Percentiles rank a stretch among this genome's conserved stretches.
phyloP scores from a whole-genome alignment of 2,329 filamentous ascomycete genomes.

The Dendryphion nanum region DNA sequence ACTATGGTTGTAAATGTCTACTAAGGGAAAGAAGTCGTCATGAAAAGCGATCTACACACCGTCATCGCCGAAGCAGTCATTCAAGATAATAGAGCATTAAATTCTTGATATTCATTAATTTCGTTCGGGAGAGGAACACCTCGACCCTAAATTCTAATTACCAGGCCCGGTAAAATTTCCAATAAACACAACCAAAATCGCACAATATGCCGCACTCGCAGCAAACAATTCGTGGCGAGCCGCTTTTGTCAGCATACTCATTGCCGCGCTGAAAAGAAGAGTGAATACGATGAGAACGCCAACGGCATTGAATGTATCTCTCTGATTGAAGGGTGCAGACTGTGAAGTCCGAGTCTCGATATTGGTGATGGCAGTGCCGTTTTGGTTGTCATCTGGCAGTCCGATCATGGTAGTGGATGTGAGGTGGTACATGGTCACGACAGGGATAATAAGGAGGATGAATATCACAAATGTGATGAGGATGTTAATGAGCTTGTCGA shows the following conservation, averaged over 20 bases:
- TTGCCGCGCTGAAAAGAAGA: slow-evolving; percentile 36
- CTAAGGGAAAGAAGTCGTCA: too few species aligned
- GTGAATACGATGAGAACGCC: slow-evolving; percentile 45
- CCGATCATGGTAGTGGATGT: slow-evolving; percentile 20
- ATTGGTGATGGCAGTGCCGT: neutral
- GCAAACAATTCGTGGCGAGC: slow-evolving; percentile 39
- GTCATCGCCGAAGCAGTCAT: too few species aligned
- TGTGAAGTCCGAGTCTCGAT: neutral
- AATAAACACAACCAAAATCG: slow-evolving; percentile 41
- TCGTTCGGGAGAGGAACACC: too few species aligned
- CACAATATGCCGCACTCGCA: slow-evolving; percentile 40
- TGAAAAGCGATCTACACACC: too few species aligned
- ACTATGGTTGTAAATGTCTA: too few species aligned
- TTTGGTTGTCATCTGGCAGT: neutral
- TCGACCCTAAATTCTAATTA: too few species aligned
- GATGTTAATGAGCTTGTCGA: slow-evolving; percentile 42
- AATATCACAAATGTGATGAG: slow-evolving; percentile 46
- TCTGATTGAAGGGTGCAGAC: slow-evolving; percentile 12
- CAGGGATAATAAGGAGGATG: slow-evolving; percentile 41
- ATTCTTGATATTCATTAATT: too few species aligned
- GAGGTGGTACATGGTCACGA: slow-evolving; percentile 41
- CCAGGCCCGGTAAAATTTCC: slow-evolving; percentile 38
- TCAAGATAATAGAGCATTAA: too few species aligned
- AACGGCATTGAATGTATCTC: slow-evolving; percentile 40
- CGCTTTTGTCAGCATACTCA: slow-evolving; percentile 38